Conservation (phyloP, 305 asterid species). For the Fraxinus sp. region DNA sequence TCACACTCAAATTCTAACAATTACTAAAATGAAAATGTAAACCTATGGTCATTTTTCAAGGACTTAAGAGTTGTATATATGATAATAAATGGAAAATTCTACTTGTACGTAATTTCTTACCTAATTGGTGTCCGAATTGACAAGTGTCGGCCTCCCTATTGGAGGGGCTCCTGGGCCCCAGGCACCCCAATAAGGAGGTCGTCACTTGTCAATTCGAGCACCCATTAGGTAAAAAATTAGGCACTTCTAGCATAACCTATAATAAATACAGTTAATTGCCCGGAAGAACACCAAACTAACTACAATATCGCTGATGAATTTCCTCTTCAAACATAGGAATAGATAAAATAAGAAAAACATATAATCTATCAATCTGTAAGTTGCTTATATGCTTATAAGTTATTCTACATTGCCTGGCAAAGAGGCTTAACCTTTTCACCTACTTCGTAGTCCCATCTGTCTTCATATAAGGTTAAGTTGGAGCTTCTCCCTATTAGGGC, state of each 20-base stretch:
- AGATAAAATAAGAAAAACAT: not conserved
- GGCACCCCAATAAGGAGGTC: too few relatives aligned
- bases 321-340: not conserved
- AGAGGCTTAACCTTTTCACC: not conserved
- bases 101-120: too few relatives aligned
- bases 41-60: not conserved
- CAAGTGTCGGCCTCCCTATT: too few relatives aligned
- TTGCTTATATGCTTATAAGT: not conserved
- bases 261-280: not conserved
- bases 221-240: too few relatives aligned
- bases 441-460: not conserved
- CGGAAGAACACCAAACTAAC: not conserved
- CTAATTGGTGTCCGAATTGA: too few relatives aligned
- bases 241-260: too few relatives aligned
- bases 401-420: not conserved
- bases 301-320: not conserved
- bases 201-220: too few relatives aligned
- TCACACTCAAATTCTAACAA: not conserved
- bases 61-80: not conserved
- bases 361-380: not conserved
- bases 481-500: conserved; percentile 77
- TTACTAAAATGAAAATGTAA: not conserved
- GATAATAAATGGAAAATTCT: not conserved
- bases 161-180: too few relatives aligned
- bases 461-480: conserved; percentile 59